A percentile compares a stretch with the other conserved stretches of the same genome.
phyloP scores from a whole-genome alignment of 1,284 basidiomycete genomes.

The Fomitopsis betulina region DNA sequence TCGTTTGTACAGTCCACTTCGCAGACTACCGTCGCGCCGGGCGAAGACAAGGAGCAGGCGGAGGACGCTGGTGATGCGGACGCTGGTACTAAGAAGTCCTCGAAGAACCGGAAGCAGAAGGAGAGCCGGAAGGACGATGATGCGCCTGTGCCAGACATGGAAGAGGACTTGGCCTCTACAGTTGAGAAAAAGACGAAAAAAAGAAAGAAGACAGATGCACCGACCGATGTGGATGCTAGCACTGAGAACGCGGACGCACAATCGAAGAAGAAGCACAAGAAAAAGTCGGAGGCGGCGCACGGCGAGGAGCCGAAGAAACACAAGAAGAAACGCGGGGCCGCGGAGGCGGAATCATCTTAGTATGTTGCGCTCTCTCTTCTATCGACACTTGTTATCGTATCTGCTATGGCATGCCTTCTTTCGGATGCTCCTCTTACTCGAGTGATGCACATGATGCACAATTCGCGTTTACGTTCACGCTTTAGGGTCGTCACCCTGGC shows the following conservation, averaged over 20 bases:
- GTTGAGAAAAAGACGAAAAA: slow-evolving; percentile 11
- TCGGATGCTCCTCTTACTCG: neutral
- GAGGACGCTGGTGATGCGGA: neutral
- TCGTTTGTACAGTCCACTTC: slow-evolving; percentile 2
- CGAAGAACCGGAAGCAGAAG: neutral
- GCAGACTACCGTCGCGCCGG: slow-evolving; percentile 1
- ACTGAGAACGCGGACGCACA: neutral
- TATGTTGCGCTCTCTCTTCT: neutral
- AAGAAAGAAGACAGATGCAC: slow-evolving; percentile 6
- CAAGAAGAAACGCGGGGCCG: neutral
- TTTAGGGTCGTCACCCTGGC: too few relatives aligned
- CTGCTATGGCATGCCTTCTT: neutral
- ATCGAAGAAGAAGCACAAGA: slow-evolving; percentile 11
- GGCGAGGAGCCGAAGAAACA: neutral
- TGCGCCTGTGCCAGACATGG: neutral
- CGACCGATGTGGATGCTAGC: neutral
- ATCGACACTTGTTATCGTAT: neutral
- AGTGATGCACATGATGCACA: too few relatives aligned
- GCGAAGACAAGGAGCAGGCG: neutral
- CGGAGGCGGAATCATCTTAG: neutral
- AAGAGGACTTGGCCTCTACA: neutral
- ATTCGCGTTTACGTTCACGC: too few relatives aligned
- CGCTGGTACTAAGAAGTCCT: slow-evolving; percentile 8
- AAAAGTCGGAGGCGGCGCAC: slow-evolving; percentile 4
- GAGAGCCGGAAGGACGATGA: neutral